Evolutionary conservation across 2,329 filamentous ascomycete species (phyloP), one percentile per base, ranked within the genome.

Genomic region (Alternaria hordeiaustralica): DNA sequence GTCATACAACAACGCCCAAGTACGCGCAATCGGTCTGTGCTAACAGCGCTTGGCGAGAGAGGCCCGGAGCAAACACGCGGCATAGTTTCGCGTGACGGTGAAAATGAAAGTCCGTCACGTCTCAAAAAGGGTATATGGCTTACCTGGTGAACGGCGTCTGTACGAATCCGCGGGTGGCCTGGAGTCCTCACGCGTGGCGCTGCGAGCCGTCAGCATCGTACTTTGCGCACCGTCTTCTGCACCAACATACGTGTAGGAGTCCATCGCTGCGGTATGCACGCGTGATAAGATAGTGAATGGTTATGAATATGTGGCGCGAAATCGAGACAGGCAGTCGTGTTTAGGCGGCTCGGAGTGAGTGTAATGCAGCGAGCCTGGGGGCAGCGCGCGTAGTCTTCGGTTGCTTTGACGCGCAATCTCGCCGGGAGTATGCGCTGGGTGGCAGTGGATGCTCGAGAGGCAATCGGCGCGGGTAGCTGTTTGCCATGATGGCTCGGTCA

Each of bases 71-170:
- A 50, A 12, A 20, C 46, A 41, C n/a, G 28, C 30, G 18, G 26
- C 8, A 21, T 41, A 28, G n/a, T 20, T 33, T 21, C n/a, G n/a
- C 43, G 41, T 33, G 5, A 33, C 21, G 43, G 41, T 18, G 25
- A 60, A 26, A 33, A 33, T 67, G 49, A 10, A 23, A 33, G 8
- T n/a, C 28, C 11, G 8, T 25, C 13, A 26, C 28, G n/a, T 18
- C 23, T 23, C 36, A 26, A 25, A 45, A n/a, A 36, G 15, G 26
- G 13, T 20, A 41, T 10, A 5, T 21, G 44, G 61, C 89, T 77
- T 85, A 92, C 90, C 89, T 79, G 90, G 90, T 71, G 90, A 92
- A 77, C 90, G 87, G 64, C 86, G 87, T 63, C 90, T 86, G 58
- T 81, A 81, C 6, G 75, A 75, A 63, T 81, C 80, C 13, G 67